A percentile compares a stretch with the other conserved stretches of the same genome.
Conservation (phyloP, 148 eudicot genomes). For the Hydrangea macrophylla region DNA sequence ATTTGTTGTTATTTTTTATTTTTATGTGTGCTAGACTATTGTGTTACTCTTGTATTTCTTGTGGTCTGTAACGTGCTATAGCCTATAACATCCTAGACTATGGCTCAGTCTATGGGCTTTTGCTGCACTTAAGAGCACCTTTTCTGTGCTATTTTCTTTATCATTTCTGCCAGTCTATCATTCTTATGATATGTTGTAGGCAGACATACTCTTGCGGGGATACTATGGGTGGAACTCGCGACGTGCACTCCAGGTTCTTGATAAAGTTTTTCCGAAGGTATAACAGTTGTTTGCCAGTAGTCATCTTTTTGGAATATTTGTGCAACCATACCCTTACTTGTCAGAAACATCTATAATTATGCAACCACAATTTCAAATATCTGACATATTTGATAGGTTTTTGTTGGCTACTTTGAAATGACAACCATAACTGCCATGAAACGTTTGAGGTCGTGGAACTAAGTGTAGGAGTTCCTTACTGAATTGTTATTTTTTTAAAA, state of each 20-base stretch:
- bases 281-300: background rate
- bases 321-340: no score
- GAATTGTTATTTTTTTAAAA: background rate
- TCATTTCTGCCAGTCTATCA: background rate
- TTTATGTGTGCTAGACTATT: background rate
- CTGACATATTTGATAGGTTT: background rate
- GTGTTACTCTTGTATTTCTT: background rate
- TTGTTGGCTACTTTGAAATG: background rate
- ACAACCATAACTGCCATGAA: background rate
- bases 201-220: constrained; percentile 80
- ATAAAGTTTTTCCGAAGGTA: constrained; percentile 89
- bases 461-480: background rate
- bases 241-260: constrained; percentile 72
- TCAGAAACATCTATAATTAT: no score
- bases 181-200: constrained; percentile 39
- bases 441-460: background rate
- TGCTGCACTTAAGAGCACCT: background rate
- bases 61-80: no score
- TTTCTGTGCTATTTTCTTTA: background rate
- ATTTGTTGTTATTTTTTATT: no score
- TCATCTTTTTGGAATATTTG: background rate
- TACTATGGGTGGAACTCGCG: constrained; percentile 92
- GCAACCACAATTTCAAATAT: background rate
- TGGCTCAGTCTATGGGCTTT: background rate
- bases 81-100: no score